phyloP scores from a whole-genome alignment of 2,329 filamentous ascomycete genomes.

The Xenosphaeropsis pyriputrescens region DNA sequence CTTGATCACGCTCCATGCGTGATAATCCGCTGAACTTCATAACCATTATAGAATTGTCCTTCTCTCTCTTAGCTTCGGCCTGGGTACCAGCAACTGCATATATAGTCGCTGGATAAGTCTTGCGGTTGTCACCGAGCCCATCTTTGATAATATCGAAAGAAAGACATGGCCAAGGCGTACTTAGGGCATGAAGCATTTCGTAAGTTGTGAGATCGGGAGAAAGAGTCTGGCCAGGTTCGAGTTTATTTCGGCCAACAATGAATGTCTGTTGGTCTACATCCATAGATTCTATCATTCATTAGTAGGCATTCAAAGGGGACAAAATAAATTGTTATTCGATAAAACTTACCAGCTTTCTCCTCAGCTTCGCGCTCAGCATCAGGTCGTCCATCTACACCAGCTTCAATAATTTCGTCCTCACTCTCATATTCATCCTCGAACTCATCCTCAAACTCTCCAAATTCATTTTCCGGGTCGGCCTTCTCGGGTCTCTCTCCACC shows the following conservation, averaged over 20 bases:
- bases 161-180: conserved; percentile 90
- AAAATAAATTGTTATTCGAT: not conserved
- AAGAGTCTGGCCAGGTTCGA: conserved; percentile 81
- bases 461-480: conserved; percentile 50
- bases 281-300: conserved; percentile 51
- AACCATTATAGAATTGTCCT: conserved; percentile 88
- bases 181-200: conserved; percentile 91
- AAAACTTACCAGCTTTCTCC: conserved; percentile 50
- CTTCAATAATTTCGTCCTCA: conserved; percentile 84
- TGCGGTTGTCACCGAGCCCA: conserved; percentile 73
- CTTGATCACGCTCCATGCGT: conserved; percentile 61
- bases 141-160: conserved; percentile 90
- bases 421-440: conserved; percentile 88
- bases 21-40: conserved; percentile 92
- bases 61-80: conserved; percentile 57
- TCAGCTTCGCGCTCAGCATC: conserved; percentile 88
- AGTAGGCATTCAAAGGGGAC: conserved; percentile 6
- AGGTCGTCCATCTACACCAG: conserved; percentile 82
- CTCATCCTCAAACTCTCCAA: conserved; percentile 87
- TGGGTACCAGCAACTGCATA: conserved; percentile 94
- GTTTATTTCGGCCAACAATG: conserved; percentile 85
- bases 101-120: conserved; percentile 86
- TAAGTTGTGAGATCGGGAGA: conserved; percentile 89
- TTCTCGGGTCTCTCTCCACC: conserved; percentile 44
- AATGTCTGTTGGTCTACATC: conserved; percentile 90